phyloP scores from a whole-genome alignment of 108 stramenopile species.

The Nannochloropsis salina region DNA sequence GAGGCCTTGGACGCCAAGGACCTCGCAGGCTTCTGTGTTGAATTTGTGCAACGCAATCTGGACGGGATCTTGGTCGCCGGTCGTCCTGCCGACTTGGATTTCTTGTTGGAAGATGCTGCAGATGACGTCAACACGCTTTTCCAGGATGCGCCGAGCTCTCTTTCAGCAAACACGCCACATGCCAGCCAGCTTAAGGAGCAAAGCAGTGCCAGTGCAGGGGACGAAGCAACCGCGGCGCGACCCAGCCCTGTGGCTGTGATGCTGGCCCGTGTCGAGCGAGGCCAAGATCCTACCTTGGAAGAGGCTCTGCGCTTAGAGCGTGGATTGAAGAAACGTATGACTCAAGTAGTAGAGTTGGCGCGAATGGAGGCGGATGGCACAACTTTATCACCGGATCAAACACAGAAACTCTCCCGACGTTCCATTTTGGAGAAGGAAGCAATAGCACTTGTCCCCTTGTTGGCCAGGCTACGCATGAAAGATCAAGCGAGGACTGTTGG shows the following conservation, averaged over 20 bases:
- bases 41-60: constrained; percentile 37
- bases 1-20: constrained; percentile 43
- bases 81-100: constrained; percentile 23
- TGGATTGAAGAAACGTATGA: constrained; percentile 34
- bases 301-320: constrained; percentile 37
- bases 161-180: not conserved
- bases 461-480: not conserved
- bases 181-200: not conserved
- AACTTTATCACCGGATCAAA: constrained; percentile 32
- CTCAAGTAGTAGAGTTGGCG: constrained; percentile 32
- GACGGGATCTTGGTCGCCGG: constrained; percentile 43
- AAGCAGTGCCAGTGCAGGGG: not conserved
- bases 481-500: not conserved
- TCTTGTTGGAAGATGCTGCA: constrained; percentile 42
- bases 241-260: constrained; percentile 20
- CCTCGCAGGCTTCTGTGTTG: constrained; percentile 36
- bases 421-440: too few species aligned
- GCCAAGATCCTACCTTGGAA: constrained; percentile 26
- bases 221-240: not conserved
- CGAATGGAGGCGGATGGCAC: constrained; percentile 22
- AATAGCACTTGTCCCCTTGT: not conserved
- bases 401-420: not conserved
- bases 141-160: not conserved
- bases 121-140: constrained; percentile 30
- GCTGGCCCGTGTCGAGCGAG: constrained; percentile 34